These are phyloP conservation scores for Skeletonema potamos DNA, from an alignment of 108 stramenopile species.

Conservation along the genomic window DNA sequence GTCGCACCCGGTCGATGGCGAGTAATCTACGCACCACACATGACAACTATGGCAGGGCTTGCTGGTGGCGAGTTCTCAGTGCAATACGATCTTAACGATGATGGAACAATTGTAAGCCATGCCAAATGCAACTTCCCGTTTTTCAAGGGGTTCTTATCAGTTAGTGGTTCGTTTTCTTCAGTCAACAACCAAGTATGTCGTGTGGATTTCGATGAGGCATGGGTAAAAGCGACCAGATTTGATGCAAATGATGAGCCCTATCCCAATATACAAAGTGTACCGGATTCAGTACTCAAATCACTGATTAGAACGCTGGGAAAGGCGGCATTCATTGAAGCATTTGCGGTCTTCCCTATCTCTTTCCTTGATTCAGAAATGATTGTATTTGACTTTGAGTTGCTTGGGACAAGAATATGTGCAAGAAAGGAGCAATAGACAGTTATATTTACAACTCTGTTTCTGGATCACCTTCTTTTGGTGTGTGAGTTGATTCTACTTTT, in stretches of 20 bases:
- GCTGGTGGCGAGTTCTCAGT: conserved; percentile 23
- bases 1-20: conserved; percentile 68
- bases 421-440: conserved; percentile 45
- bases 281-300: conserved; percentile 51
- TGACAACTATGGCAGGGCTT: conserved; percentile 49
- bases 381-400: conserved; percentile 78
- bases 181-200: conserved; percentile 54
- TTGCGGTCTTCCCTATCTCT: conserved; percentile 78
- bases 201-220: conserved; percentile 79
- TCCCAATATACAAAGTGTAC: conserved; percentile 49
- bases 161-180: conserved; percentile 71
- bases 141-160: conserved; percentile 57
- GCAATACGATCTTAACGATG: conserved; percentile 50
- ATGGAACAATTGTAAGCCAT: conserved; percentile 51
- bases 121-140: conserved; percentile 50
- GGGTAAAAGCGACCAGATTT: conserved; percentile 43
- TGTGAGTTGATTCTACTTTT: neutral
- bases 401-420: conserved; percentile 79
- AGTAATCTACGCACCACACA: conserved; percentile 74
- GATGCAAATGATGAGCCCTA: conserved; percentile 40
- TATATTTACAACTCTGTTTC: neutral
- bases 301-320: conserved; percentile 53
- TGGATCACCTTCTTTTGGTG: neutral
- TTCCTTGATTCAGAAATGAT: conserved; percentile 72
- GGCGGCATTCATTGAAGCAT: conserved; percentile 55